A percentile compares a stretch with the other conserved stretches of the same genome.
Evolutionary conservation across 306 rosid species (phyloP).

Genomic region (Prunus campanulata): DNA sequence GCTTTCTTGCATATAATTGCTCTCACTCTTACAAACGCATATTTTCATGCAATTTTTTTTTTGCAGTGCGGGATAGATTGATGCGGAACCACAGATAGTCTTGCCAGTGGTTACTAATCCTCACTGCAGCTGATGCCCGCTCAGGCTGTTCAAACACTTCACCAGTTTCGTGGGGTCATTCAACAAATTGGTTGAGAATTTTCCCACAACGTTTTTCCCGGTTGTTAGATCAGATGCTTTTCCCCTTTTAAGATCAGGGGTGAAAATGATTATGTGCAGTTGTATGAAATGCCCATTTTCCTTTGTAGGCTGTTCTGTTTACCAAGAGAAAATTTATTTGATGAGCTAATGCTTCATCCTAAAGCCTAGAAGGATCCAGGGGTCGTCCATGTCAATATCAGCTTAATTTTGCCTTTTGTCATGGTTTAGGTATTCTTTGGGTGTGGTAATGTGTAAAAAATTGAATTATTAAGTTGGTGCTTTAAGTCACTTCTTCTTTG

Average conservation of each 20-base stretch:
- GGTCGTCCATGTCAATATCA: background rate
- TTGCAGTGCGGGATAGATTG: background rate
- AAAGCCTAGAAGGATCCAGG: slow-evolving; percentile 3
- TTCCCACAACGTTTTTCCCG: background rate
- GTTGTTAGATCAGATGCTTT: background rate
- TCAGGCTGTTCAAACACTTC: background rate
- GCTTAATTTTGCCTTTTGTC: background rate
- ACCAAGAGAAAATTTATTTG: background rate
- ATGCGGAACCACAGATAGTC: background rate
- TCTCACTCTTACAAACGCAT: background rate
- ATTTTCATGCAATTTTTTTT: background rate
- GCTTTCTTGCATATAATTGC: background rate
- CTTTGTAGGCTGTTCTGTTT: background rate
- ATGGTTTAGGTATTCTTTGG: background rate
- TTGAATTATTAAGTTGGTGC: background rate
- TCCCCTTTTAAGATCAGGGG: background rate
- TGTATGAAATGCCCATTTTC: background rate
- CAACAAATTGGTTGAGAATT: background rate
- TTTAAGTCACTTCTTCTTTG: background rate
- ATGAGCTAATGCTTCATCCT: slow-evolving; percentile 1
- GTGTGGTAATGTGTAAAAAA: background rate
- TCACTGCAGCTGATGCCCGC: background rate
- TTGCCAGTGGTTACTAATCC: background rate
- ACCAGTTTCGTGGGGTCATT: background rate
- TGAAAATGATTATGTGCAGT: background rate